These are phyloP conservation scores for Ganoderma sp. DNA, from an alignment of 1,284 basidiomycete genomes.

Conservation along the genomic window DNA sequence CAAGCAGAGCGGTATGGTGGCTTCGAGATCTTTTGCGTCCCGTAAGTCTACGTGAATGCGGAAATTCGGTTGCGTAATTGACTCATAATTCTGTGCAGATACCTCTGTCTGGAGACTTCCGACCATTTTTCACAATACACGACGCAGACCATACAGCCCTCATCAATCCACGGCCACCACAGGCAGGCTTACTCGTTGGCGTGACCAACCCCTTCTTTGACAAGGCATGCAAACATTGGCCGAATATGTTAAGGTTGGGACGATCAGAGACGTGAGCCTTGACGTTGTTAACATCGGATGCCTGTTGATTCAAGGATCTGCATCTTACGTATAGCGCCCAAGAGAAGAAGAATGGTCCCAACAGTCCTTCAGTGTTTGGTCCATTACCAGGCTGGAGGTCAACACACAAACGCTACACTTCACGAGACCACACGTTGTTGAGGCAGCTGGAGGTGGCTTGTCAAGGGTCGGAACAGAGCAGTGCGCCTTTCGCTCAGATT, in stretches of 20 bases:
- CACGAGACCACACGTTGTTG: conserved; percentile 81
- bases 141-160: conserved; percentile 82
- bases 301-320: background rate
- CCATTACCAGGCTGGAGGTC: conserved; percentile 76
- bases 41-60: conserved; percentile 48
- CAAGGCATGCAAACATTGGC: conserved; percentile 90
- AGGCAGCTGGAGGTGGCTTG: conserved; percentile 69
- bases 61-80: background rate
- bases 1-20: conserved; percentile 90
- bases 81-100: conserved; percentile 54
- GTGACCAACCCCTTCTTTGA: conserved; percentile 97
- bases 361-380: conserved; percentile 46
- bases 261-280: conserved; percentile 48
- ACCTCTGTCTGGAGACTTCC: conserved; percentile 83
- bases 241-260: conserved; percentile 81
- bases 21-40: conserved; percentile 88
- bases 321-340: conserved; percentile 4
- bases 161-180: conserved; percentile 85
- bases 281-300: too few relatives aligned
- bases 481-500: conserved; percentile 49
- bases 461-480: conserved; percentile 52
- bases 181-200: conserved; percentile 84
- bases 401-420: conserved; percentile 83
- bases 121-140: conserved; percentile 96
- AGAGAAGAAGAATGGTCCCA: conserved; percentile 19